A percentile compares a stretch with the other conserved stretches of the same genome.
Conservation (phyloP, 768 basidiomycete genomes). For the Tremella yokohamensis region DNA sequence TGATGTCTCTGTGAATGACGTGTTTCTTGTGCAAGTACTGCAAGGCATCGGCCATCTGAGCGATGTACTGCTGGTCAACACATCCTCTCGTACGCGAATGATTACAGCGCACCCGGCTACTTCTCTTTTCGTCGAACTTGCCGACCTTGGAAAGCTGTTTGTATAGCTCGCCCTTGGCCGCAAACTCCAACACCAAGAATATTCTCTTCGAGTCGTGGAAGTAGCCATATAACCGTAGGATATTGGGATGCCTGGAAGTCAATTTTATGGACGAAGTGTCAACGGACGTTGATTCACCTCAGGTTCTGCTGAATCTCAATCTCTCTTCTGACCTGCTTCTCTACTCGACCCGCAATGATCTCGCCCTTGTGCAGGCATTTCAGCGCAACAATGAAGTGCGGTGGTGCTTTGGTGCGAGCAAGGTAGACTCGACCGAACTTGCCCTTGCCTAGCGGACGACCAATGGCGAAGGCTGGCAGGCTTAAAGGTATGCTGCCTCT, state of each 20-base stretch:
- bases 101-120: constrained; percentile 56
- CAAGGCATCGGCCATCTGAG: constrained; percentile 97
- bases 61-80: constrained; percentile 66
- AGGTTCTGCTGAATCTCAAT: constrained; percentile 98
- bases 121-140: constrained; percentile 80
- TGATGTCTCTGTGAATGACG: constrained; percentile 98
- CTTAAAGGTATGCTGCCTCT: constrained; percentile 62
- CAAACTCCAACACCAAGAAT: constrained; percentile 97
- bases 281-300: constrained; percentile 46
- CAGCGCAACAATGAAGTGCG: constrained; percentile 89
- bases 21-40: constrained; percentile 89
- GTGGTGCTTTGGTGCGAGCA: constrained; percentile 83
- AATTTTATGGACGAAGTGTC: background rate
- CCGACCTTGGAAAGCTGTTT: constrained; percentile 85
- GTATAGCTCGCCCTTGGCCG: constrained; percentile 93
- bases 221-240: constrained; percentile 90
- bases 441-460: constrained; percentile 94
- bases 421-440: constrained; percentile 99
- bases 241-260: constrained; percentile 71
- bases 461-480: constrained; percentile 84
- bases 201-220: constrained; percentile 98
- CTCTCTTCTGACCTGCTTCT: constrained; percentile 94
- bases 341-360: constrained; percentile 82
- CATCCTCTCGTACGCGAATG: background rate
- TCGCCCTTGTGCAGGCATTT: constrained; percentile 97